Conservation (phyloP, 176 grass and related monocot genomes). For the Bonia amplexicaulis region DNA sequence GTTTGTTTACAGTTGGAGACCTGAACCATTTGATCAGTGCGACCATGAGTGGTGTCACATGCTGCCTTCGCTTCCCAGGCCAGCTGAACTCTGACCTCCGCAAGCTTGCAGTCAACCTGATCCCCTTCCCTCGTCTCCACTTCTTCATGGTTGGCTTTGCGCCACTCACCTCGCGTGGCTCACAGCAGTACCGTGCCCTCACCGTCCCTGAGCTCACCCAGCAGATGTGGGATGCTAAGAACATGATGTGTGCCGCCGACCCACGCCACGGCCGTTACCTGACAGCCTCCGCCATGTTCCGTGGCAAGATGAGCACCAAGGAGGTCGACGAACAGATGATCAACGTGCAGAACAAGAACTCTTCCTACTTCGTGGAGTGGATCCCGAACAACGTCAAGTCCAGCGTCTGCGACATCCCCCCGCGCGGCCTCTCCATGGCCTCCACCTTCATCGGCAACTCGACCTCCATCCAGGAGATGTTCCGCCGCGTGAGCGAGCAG, state of each 20-base stretch:
- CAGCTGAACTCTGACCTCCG: conserved; percentile 88
- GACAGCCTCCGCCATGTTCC: conserved; percentile 84
- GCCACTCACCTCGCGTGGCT: conserved; percentile 83
- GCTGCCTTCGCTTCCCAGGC: conserved; percentile 87
- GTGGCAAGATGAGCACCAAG: conserved; percentile 89
- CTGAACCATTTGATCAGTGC: conserved; percentile 86
- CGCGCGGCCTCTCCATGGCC: conserved; percentile 68
- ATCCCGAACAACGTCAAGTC: conserved; percentile 92
- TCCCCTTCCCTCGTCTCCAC: conserved; percentile 82
- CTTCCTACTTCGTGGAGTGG: conserved; percentile 84
- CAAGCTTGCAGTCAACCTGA: conserved; percentile 87
- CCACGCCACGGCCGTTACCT: conserved; percentile 75
- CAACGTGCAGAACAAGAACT: conserved; percentile 96
- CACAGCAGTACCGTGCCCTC: conserved; percentile 79
- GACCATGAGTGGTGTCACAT: conserved; percentile 88
- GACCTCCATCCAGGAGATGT: conserved; percentile 92
- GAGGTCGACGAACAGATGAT: conserved; percentile 89
- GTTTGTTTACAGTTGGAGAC: conserved; percentile 64
- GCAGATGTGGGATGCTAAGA: conserved; percentile 96
- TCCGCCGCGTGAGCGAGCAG: conserved; percentile 86
- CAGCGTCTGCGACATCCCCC: conserved; percentile 79
- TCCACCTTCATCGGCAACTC: conserved; percentile 91
- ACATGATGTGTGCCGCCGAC: conserved; percentile 88
- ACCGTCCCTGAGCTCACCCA: conserved; percentile 89
- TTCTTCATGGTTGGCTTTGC: conserved; percentile 97